Conservation (phyloP, 1,284 basidiomycete species). For the Apiotrichum veenhuisii region DNA sequence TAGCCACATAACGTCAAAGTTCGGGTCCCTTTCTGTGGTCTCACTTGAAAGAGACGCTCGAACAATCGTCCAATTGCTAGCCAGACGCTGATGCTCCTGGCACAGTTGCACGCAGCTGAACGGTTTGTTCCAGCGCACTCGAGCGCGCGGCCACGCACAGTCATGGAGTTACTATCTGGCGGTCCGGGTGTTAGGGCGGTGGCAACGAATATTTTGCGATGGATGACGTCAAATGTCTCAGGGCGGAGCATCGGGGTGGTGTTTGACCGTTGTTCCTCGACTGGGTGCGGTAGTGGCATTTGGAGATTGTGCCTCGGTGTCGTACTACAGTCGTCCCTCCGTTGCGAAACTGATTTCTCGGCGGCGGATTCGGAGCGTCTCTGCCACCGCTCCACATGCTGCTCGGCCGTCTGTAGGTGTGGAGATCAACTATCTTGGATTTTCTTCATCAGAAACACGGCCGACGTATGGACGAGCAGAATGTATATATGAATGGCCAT, state of each 20-base stretch:
- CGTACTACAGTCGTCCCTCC: too few relatives aligned
- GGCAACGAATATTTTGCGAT: background rate
- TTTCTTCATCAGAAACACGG: background rate
- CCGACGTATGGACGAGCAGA: background rate
- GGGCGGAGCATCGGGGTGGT: background rate
- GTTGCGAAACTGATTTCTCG: too few relatives aligned
- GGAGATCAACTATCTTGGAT: background rate
- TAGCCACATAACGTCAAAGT: too few relatives aligned
- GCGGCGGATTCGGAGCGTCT: background rate
- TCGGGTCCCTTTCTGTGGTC: too few relatives aligned
- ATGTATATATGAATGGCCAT: background rate
- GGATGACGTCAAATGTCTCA: conserved; percentile 1
- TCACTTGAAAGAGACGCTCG: too few relatives aligned
- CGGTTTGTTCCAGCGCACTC: too few relatives aligned
- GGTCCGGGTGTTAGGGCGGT: background rate
- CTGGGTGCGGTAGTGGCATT: background rate
- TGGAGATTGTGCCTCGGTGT: too few relatives aligned
- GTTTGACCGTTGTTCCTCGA: background rate
- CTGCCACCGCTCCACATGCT: background rate
- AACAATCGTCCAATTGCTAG: too few relatives aligned
- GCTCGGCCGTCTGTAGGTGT: background rate
- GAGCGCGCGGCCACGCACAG: too few relatives aligned
- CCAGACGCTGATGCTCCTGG: too few relatives aligned
- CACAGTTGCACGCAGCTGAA: too few relatives aligned
- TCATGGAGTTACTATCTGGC: background rate